Evolutionary conservation across 1,284 basidiomycete genomes (phyloP).

Genomic region (Leccinum fallax): DNA sequence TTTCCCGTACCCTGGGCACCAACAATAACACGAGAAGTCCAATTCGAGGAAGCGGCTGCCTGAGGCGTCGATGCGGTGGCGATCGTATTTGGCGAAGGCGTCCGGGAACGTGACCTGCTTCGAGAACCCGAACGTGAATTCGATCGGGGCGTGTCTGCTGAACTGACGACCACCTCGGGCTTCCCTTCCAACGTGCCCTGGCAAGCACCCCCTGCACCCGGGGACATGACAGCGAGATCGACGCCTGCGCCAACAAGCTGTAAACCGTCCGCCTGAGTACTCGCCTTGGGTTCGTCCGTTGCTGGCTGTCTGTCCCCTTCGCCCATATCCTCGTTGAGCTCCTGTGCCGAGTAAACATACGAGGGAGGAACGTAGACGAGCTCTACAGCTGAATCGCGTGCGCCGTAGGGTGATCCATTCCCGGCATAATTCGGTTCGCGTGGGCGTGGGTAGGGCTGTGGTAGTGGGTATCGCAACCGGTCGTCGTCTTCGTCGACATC

Average conservation of each 20-base stretch:
- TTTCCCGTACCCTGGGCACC: conserved; percentile 11
- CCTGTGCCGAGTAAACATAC: conserved; percentile 38
- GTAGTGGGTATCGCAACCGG: conserved; percentile 6
- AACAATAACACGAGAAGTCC: conserved; percentile 9
- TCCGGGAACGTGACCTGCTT: conserved; percentile 46
- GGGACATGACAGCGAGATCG: conserved; percentile 18
- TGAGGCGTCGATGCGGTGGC: conserved; percentile 31
- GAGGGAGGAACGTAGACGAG: conserved; percentile 66
- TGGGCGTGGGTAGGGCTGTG: conserved; percentile 11
- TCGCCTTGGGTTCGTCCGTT: not conserved
- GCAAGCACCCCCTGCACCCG: not conserved
- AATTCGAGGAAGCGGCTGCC: conserved; percentile 19
- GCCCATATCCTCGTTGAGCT: conserved; percentile 17
- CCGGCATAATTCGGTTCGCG: conserved; percentile 6
- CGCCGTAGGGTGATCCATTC: conserved; percentile 13
- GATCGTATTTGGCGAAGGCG: conserved; percentile 41
- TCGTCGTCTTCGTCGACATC: conserved; percentile 40
- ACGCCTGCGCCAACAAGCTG: conserved; percentile 12
- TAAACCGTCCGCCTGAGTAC: not conserved
- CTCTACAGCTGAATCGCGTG: conserved; percentile 31
- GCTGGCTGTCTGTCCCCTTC: conserved; percentile 6
- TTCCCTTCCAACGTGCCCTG: conserved; percentile 1
- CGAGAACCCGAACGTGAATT: conserved; percentile 37
- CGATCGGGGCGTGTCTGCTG: conserved; percentile 23
- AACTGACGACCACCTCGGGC: conserved; percentile 34